A percentile compares a stretch with the other conserved stretches of the same genome.
Conservation (phyloP, 495 filamentous ascomycete genomes). For the Aspergillus nidulans region DNA sequence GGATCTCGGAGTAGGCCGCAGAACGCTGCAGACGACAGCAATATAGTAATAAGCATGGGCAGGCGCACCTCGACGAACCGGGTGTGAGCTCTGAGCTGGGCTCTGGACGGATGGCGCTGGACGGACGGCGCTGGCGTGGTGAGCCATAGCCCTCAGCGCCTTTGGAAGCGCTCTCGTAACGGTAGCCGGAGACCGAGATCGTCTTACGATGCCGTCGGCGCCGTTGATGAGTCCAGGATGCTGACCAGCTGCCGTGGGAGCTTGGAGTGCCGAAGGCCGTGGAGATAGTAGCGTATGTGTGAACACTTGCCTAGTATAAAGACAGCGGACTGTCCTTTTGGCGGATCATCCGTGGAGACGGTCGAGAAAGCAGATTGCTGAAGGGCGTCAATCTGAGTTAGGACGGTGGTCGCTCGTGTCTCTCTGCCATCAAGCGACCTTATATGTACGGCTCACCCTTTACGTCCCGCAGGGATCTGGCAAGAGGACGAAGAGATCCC, state of each 20-base stretch:
- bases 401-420: neutral
- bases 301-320: slow-evolving; percentile 6
- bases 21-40: neutral
- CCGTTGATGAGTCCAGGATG: neutral
- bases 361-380: neutral
- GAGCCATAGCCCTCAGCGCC: too few species aligned
- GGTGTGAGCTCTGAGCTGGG: neutral
- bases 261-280: slow-evolving; percentile 5
- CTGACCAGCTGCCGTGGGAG: neutral
- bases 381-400: neutral
- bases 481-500: slow-evolving; percentile 5
- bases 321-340: slow-evolving; percentile 4
- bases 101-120: too few species aligned
- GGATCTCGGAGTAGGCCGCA: slow-evolving; percentile 3
- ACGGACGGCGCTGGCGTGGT: too few species aligned
- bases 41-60: neutral
- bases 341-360: slow-evolving; percentile 6
- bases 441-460: slow-evolving; percentile 2
- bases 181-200: neutral
- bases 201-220: neutral
- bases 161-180: neutral
- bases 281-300: slow-evolving; percentile 14
- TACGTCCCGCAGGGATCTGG: slow-evolving; percentile 1
- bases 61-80: neutral
- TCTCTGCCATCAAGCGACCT: slow-evolving; percentile 1